Percentiles rank a stretch among this genome's conserved stretches.
Conservation (phyloP, 2,329 filamentous ascomycete genomes). For the Paecilomyces fulvus region DNA sequence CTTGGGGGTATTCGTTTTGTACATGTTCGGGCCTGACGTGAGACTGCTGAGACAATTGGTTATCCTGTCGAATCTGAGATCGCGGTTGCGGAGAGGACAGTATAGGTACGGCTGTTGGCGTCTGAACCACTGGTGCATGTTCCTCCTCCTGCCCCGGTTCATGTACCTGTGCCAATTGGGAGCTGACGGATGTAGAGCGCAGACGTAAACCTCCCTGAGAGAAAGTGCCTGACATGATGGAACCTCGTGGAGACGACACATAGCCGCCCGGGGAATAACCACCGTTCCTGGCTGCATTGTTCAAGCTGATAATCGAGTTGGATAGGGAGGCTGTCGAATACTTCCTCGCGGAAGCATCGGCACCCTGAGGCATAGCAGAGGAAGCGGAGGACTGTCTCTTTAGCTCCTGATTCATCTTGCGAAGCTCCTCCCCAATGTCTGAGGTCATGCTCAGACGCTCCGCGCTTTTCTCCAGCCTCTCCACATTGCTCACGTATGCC, state of each 20-base stretch:
- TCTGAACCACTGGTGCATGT: constrained; percentile 10
- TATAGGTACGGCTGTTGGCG: constrained; percentile 9
- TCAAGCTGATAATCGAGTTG: constrained; percentile 32
- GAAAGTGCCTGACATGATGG: constrained; percentile 28
- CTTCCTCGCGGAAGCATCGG: constrained; percentile 15
- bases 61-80: constrained; percentile 5
- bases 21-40: constrained; percentile 8
- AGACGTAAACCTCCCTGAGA: constrained; percentile 22
- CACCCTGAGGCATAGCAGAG: constrained; percentile 5
- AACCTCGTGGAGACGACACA: constrained; percentile 33
- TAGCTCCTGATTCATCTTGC: constrained; percentile 38
- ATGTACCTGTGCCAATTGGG: constrained; percentile 30
- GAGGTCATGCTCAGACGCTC: constrained; percentile 41
- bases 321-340: constrained; percentile 32
- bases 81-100: constrained; percentile 8
- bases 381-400: constrained; percentile 32
- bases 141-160: constrained; percentile 31
- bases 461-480: constrained; percentile 40
- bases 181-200: constrained; percentile 28
- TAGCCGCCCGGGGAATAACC: constrained; percentile 33
- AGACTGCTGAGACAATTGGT: neutral
- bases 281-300: constrained; percentile 27
- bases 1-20: constrained; percentile 9
- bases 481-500: constrained; percentile 42
- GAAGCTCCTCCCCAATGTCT: constrained; percentile 38